These are phyloP conservation scores for Saturnispora serradocipensis DNA, from an alignment of 805 yeast species.

Conservation along the genomic window DNA sequence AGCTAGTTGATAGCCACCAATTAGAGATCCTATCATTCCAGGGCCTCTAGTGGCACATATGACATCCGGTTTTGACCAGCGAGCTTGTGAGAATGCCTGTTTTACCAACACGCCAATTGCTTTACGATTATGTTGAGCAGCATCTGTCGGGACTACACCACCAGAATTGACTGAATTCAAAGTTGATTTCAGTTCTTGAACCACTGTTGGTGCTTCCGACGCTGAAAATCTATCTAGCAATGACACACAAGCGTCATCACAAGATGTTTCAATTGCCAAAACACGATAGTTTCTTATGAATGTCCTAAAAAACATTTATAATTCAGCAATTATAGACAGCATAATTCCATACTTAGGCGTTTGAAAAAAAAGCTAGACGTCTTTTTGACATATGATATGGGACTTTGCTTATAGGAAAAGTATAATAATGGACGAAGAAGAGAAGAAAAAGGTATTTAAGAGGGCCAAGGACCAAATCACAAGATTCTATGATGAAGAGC, in stretches of 20 bases:
- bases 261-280: constrained; percentile 83
- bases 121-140: constrained; percentile 68
- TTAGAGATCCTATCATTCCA: constrained; percentile 86
- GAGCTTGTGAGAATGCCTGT: constrained; percentile 33
- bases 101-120: constrained; percentile 44
- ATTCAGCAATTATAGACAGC: neutral
- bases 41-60: constrained; percentile 93
- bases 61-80: constrained; percentile 47
- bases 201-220: constrained; percentile 34
- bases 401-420: neutral
- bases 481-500: constrained; percentile 42
- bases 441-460: constrained; percentile 10
- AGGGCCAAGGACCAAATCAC: constrained; percentile 36
- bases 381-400: neutral
- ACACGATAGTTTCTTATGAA: constrained; percentile 41
- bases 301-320: neutral
- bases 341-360: neutral
- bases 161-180: constrained; percentile 60
- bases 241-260: constrained; percentile 93
- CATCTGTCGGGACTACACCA: constrained; percentile 83
- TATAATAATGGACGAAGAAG: constrained; percentile 1
- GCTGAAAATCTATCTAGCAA: constrained; percentile 43
- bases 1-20: constrained; percentile 75
- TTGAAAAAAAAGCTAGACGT: neutral
- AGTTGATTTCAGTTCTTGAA: constrained; percentile 57